These are phyloP conservation scores for Apiospora malaysiana DNA, from an alignment of 2,329 filamentous ascomycete genomes.

Conservation along the genomic window DNA sequence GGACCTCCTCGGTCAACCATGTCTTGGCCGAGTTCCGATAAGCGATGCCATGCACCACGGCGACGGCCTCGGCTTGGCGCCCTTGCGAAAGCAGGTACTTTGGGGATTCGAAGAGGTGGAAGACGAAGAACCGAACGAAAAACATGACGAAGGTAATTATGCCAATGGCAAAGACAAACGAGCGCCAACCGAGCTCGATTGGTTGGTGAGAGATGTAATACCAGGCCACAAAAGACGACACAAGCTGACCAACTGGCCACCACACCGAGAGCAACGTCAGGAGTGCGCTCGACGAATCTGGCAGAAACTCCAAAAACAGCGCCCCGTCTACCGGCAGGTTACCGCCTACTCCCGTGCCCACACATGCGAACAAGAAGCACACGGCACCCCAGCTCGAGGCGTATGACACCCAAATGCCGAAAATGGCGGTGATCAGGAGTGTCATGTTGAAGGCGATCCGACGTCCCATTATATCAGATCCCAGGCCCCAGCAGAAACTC, in stretches of 20 bases:
- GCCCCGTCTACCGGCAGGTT: conserved; percentile 82
- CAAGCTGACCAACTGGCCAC: conserved; percentile 85
- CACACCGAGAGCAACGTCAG: conserved; percentile 83
- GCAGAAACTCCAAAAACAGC: conserved; percentile 83
- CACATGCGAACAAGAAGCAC: conserved; percentile 63
- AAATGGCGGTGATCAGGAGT: conserved; percentile 74
- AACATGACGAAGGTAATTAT: conserved; percentile 79
- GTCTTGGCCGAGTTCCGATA: conserved; percentile 72
- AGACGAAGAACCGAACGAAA: conserved; percentile 76
- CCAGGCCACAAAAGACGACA: conserved; percentile 76
- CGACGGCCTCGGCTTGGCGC: conserved; percentile 78
- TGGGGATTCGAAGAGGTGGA: conserved; percentile 83
- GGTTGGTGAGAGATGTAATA: conserved; percentile 74
- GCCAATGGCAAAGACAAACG: conserved; percentile 74
- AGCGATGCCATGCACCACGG: conserved; percentile 79
- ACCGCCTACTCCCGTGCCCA: conserved; percentile 75
- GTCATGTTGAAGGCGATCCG: conserved; percentile 83
- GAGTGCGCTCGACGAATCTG: conserved; percentile 73
- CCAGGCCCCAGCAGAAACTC: conserved; percentile 81
- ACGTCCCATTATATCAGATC: conserved; percentile 78
- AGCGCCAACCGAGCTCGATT: conserved; percentile 76
- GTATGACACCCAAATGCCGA: conserved; percentile 74
- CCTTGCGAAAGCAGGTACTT: conserved; percentile 82
- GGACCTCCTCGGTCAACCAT: conserved; percentile 76
- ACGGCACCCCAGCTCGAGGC: conserved; percentile 70